A percentile compares a stretch with the other conserved stretches of the same genome.
phyloP scores from a whole-genome alignment of 345 rosid species.

The Corchorus capsularis region DNA sequence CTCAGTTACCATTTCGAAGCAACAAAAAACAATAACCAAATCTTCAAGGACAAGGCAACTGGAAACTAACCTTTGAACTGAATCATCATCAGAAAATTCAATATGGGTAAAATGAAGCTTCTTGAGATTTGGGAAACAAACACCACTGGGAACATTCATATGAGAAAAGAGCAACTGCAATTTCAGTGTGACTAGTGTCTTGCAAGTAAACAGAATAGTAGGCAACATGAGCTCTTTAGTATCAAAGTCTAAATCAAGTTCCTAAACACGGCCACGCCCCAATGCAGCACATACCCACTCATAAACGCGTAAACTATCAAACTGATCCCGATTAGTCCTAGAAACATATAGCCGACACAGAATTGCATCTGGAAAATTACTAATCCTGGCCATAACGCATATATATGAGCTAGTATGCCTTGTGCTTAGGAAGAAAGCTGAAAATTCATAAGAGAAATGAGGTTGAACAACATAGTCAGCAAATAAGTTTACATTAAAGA shows the following conservation, averaged over 20 bases:
- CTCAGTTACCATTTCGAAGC: too few species aligned
- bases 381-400: too few species aligned
- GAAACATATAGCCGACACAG: not conserved
- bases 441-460: too few species aligned
- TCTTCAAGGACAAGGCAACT: not conserved
- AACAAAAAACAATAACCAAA: not conserved
- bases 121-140: conserved; percentile 5
- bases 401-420: too few species aligned
- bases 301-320: not conserved
- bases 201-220: not conserved
- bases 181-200: not conserved
- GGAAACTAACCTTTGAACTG: not conserved
- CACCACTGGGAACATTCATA: not conserved
- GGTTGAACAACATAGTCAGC: too few species aligned
- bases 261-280: not conserved
- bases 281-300: not conserved
- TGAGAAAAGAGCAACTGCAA: not conserved
- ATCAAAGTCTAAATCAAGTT: not conserved
- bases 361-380: too few species aligned
- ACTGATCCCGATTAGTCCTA: not conserved
- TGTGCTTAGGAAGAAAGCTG: too few species aligned
- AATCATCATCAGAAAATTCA: not conserved
- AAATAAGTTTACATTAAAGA: too few species aligned
- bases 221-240: not conserved
- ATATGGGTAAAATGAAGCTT: not conserved